Percentiles rank a stretch among this genome's conserved stretches.
Conservation (phyloP, 805 yeast species). For the Kazachstania africana region DNA sequence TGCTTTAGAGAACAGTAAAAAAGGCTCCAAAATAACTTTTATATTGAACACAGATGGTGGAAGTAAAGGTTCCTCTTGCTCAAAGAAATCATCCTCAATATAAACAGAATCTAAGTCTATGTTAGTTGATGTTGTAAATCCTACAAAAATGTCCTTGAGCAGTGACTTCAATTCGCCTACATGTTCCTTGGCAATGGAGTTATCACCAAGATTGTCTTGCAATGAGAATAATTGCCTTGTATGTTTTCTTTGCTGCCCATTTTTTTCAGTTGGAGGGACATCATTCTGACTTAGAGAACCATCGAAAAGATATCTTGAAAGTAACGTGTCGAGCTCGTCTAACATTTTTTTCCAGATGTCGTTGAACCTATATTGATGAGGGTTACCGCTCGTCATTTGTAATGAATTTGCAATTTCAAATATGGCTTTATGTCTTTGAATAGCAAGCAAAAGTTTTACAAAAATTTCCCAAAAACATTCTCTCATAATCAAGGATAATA, state of each 20-base stretch:
- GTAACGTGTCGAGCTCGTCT: constrained; percentile 14
- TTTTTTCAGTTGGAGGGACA: constrained; percentile 7
- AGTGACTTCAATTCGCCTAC: constrained; percentile 32
- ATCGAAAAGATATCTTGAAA: constrained; percentile 15
- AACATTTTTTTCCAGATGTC: constrained; percentile 36
- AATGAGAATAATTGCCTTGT: constrained; percentile 13
- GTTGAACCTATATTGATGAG: constrained; percentile 27
- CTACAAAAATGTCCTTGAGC: constrained; percentile 61
- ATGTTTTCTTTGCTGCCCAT: constrained; percentile 1
- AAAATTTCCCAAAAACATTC: constrained; percentile 67
- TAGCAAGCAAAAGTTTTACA: constrained; percentile 44
- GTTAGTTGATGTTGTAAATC: constrained; percentile 34
- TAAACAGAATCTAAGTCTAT: constrained; percentile 33
- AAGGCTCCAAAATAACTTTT: constrained; percentile 64
- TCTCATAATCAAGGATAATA: constrained; percentile 43
- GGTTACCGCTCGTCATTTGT: constrained; percentile 11
- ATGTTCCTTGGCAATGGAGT: constrained; percentile 21
- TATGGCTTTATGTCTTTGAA: constrained; percentile 62
- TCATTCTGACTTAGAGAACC: constrained; percentile 5
- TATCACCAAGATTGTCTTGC: constrained; percentile 19
- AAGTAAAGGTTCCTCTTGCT: constrained; percentile 53
- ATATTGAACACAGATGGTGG: constrained; percentile 68
- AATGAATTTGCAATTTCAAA: constrained; percentile 38
- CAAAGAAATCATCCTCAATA: constrained; percentile 47
- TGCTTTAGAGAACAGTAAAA: constrained; percentile 56